These are phyloP conservation scores for Kluyveromyces marxianus DNA, from an alignment of 1,139 yeast species.

Conservation along the genomic window DNA sequence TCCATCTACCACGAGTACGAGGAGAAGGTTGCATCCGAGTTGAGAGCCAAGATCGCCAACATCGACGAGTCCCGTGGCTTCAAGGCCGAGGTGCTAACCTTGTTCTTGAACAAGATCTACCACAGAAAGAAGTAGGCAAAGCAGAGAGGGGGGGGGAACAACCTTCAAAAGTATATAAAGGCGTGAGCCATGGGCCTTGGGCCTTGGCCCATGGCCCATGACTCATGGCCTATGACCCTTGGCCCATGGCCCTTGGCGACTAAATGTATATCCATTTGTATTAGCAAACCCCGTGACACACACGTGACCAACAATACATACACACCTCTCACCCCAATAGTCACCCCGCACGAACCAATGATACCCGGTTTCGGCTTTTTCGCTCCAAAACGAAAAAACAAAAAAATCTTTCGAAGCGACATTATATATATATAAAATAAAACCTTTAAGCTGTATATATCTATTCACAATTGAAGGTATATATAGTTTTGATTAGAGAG, in stretches of 20 bases:
- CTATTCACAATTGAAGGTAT: not conserved
- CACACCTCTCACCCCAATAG: not conserved
- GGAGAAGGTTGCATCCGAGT: conserved; percentile 60
- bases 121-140: conserved; percentile 69
- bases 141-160: not conserved
- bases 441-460: not conserved
- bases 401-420: not conserved
- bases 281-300: too few species aligned
- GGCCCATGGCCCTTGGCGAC: too few species aligned
- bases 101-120: conserved; percentile 85
- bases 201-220: too few species aligned
- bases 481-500: not conserved
- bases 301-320: not conserved
- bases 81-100: conserved; percentile 73
- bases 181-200: too few species aligned
- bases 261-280: too few species aligned
- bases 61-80: conserved; percentile 90
- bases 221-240: too few species aligned
- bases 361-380: conserved; percentile 1
- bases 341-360: conserved; percentile 3
- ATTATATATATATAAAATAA: not conserved
- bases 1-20: conserved; percentile 73
- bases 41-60: conserved; percentile 54
- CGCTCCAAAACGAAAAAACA: not conserved
- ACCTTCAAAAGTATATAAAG: too few species aligned